Base-by-base conservation (phyloP, 1,284 basidiomycete genomes). In the Leccinum angustisporum region DNA sequence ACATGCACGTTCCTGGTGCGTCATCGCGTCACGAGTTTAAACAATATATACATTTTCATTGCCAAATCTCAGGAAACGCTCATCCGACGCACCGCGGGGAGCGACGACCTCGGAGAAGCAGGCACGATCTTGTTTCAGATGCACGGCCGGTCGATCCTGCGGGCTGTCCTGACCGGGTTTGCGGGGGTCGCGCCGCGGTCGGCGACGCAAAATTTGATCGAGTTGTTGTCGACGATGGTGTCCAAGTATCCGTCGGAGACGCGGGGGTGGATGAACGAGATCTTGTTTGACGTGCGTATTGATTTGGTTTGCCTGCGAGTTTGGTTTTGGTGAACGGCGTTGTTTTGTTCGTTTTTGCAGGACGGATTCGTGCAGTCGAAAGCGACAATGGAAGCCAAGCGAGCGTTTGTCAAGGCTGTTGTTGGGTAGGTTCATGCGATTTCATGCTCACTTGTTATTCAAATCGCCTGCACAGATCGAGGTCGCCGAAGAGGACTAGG, bases 171-270 rank as follows among this genome's bases (percentile, higher is more conserved):
- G 6, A 81, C 82, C 59, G 93, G 90, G 16, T 91, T 95, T 50
- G 93, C 91, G 0, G 87, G 89, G 10, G 82, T 89, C 10, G 90
- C 93, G 1, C 94, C 94, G 0, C 80, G 93, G 60, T 92, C 91
- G 27, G 87, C 86, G n/a, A 87, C 90, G 8, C 88, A 85, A 10
- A 95, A 96, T 70, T 78, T 95, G 27, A 89, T 92, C 6, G 93
- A 95, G 67, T 75, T 95, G 36, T 77, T 96, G 51, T 86, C 87
- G 5, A 83, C 81, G 31, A 74, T 95, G 46, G 78, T 87, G 36
- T 81, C 80, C 9, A 80, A 89, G 48, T 79, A 81, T 65, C 82
- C 80, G 13, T 76, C 75, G 46, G 83, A 83, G 68, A 85, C 80
- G 74, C 80, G 77, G 71, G 77, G 66, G 16, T 96, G 93, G 93